A percentile compares a stretch with the other conserved stretches of the same genome.
Evolutionary conservation across 179 eudicot species (phyloP).

Genomic region (Drosera spatulata): DNA sequence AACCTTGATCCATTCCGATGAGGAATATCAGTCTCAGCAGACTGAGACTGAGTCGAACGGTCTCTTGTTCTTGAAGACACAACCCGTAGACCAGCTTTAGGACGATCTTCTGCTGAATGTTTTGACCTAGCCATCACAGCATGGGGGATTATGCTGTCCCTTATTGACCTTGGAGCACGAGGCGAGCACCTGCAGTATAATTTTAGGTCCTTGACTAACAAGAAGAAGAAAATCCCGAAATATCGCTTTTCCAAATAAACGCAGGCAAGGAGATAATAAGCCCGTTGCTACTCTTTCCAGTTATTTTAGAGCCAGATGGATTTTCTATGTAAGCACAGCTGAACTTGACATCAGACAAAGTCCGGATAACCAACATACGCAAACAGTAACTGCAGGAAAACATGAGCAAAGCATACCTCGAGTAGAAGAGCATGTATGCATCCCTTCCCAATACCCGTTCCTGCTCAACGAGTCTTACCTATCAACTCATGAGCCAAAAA

Average conservation of each 20-base stretch:
- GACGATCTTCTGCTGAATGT: conserved; percentile 5
- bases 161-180: conserved; percentile 68
- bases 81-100: conserved; percentile 10
- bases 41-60: neutral
- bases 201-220: neutral
- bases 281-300: too few species aligned
- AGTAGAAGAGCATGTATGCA: conserved; percentile 91
- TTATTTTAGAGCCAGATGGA: too few species aligned
- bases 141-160: conserved; percentile 23
- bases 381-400: neutral
- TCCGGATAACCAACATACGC: neutral
- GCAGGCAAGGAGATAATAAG: too few species aligned
- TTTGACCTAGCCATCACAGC: too few species aligned
- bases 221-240: neutral
- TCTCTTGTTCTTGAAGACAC: conserved; percentile 16
- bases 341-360: neutral
- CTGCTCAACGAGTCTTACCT: conserved; percentile 71
- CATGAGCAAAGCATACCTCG: conserved; percentile 35
- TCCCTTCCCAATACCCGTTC: conserved; percentile 55
- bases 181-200: conserved; percentile 64
- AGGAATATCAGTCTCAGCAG: conserved; percentile 10
- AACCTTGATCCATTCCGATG: conserved; percentile 14
- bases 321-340: neutral
- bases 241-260: too few species aligned
- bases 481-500: neutral